phyloP scores from a whole-genome alignment of 768 basidiomycete genomes.

The Rhodotorula graminis region DNA sequence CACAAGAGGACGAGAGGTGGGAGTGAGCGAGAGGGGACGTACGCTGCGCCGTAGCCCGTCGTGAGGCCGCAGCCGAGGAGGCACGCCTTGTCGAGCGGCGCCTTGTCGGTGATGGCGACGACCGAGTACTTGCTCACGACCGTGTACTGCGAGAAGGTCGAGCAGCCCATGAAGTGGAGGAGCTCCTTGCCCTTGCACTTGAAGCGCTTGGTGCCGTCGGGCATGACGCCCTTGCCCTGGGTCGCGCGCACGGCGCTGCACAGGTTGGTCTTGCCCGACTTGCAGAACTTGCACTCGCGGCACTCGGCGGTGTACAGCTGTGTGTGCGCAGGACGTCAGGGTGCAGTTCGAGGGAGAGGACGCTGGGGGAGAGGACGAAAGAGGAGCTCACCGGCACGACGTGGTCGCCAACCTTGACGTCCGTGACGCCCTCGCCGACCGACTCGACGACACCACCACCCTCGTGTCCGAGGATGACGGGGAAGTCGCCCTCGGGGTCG shows the following conservation, averaged over 20 bases:
- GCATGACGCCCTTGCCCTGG: slow-evolving; percentile 83
- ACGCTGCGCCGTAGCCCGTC: slow-evolving; percentile 36
- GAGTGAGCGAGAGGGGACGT: slow-evolving; percentile 50
- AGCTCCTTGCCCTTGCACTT: slow-evolving; percentile 74
- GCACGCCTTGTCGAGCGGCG: slow-evolving; percentile 94
- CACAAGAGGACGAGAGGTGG: slow-evolving; percentile 40
- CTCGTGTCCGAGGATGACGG: slow-evolving; percentile 43
- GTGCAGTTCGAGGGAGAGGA: rapidly evolving
- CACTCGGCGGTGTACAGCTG: slow-evolving; percentile 60
- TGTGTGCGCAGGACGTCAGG: rapidly evolving
- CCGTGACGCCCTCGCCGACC: slow-evolving; percentile 92
- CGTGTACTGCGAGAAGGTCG: slow-evolving; percentile 98
- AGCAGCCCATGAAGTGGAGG: slow-evolving; percentile 96
- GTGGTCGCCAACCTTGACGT: slow-evolving; percentile 78
- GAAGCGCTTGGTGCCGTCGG: slow-evolving; percentile 83
- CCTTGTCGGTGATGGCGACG: slow-evolving; percentile 74
- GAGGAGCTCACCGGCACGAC: slow-evolving; percentile 73
- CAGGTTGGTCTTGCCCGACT: slow-evolving; percentile 84
- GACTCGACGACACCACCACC: slow-evolving; percentile 93
- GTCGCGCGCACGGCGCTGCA: slow-evolving; percentile 74
- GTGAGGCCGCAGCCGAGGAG: slow-evolving; percentile 62
- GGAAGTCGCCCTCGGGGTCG: slow-evolving; percentile 70
- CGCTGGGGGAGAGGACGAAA: no score
- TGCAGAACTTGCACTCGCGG: slow-evolving; percentile 97
- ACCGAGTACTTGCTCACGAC: slow-evolving; percentile 97